Evolutionary conservation across 805 yeast genomes (phyloP).

Genomic region (Barnettozyma sucrosica): DNA sequence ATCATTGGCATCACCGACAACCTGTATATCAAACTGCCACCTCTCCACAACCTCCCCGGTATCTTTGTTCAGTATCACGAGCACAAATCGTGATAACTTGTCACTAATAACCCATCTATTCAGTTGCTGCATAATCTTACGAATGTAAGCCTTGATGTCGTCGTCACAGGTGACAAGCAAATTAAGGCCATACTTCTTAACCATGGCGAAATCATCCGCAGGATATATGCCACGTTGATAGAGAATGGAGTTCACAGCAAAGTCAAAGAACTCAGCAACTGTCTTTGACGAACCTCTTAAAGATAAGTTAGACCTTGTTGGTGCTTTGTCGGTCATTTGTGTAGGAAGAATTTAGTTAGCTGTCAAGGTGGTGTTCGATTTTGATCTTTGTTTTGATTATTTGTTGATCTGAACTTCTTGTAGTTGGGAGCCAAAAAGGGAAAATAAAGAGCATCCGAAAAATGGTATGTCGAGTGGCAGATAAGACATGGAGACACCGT

Average conservation of each 20-base stretch:
- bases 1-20: conserved; percentile 26
- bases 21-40: conserved; percentile 76
- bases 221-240: conserved; percentile 91
- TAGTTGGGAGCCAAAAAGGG: not conserved
- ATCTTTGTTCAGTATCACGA: conserved; percentile 67
- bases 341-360: no score
- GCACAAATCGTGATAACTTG: conserved; percentile 58
- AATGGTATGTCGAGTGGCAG: not conserved
- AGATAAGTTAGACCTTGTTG: conserved; percentile 49
- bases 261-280: conserved; percentile 80
- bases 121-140: conserved; percentile 61
- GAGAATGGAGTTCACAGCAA: conserved; percentile 71
- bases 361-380: conserved; percentile 58
- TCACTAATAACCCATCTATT: conserved; percentile 71
- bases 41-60: conserved; percentile 67
- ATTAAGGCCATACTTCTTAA: conserved; percentile 73
- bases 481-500: no score
- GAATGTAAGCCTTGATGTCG: conserved; percentile 66
- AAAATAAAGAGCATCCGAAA: not conserved
- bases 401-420: not conserved
- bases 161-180: conserved; percentile 68
- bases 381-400: conserved; percentile 26
- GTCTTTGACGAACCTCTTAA: conserved; percentile 70
- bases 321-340: conserved; percentile 52
- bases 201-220: conserved; percentile 72